phyloP scores from a whole-genome alignment of 306 rosid genomes.

The Rosa rugosa region DNA sequence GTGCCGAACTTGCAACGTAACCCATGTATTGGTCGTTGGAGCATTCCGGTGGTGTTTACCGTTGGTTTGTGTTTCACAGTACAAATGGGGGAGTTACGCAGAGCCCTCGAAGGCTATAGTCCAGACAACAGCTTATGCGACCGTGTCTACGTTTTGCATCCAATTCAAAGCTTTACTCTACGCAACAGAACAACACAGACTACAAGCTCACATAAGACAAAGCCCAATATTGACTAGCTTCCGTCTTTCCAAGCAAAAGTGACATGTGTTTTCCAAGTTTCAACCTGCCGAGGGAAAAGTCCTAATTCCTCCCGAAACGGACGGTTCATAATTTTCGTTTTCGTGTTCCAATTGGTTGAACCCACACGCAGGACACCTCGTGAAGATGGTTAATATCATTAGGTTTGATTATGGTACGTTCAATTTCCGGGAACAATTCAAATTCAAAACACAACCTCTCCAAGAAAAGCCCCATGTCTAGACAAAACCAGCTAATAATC shows the following conservation, averaged over 20 bases:
- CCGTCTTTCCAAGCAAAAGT: background rate
- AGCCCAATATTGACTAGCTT: background rate
- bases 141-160: background rate
- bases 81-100: background rate
- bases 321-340: background rate
- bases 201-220: background rate
- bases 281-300: background rate
- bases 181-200: background rate
- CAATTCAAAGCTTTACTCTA: background rate
- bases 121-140: background rate
- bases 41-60: background rate
- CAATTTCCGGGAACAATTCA: background rate
- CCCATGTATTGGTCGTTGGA: background rate
- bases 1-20: constrained; percentile 2
- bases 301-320: background rate
- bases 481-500: constrained; percentile 33
- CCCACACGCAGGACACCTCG: background rate
- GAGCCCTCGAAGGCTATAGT: background rate
- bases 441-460: constrained; percentile 19
- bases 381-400: background rate
- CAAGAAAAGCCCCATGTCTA: constrained; percentile 12
- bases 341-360: background rate
- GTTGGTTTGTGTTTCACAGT: background rate
- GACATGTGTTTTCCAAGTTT: background rate
- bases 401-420: background rate